These are phyloP conservation scores for Phytophthora pseudosyringae DNA, from an alignment of 352 stramenopile genomes.

Conservation along the genomic window DNA sequence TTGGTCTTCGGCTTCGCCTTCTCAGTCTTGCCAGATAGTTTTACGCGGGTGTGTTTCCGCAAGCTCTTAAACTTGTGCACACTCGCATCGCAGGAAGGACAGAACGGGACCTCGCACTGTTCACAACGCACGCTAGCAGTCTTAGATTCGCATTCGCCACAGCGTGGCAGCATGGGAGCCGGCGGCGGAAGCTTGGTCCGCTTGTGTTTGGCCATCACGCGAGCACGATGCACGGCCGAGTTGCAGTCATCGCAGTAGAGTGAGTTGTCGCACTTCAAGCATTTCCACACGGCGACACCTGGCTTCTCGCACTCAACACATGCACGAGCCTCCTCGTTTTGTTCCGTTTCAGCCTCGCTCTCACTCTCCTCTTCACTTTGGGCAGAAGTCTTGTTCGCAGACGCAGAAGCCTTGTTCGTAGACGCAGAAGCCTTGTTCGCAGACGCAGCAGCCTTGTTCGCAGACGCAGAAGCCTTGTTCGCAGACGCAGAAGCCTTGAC, in stretches of 20 bases:
- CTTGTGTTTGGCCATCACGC: constrained; percentile 70
- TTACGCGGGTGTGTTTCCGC: constrained; percentile 48
- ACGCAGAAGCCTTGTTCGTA: constrained; percentile 1
- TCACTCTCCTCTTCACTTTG: constrained; percentile 10
- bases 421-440: constrained; percentile 5
- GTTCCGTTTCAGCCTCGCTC: constrained; percentile 11
- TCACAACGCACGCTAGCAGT: constrained; percentile 51
- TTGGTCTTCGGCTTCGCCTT: constrained; percentile 29
- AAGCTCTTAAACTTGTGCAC: constrained; percentile 84
- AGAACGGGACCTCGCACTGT: constrained; percentile 69
- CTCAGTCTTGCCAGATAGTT: constrained; percentile 6
- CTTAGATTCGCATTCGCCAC: constrained; percentile 59
- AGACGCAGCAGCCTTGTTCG: too few species aligned
- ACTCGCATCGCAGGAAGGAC: constrained; percentile 55
- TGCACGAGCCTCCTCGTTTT: constrained; percentile 36
- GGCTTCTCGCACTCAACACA: constrained; percentile 74
- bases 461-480: constrained; percentile 6
- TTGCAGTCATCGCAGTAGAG: constrained; percentile 75
- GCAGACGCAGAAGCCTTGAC: constrained; percentile 6
- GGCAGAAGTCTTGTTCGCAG: constrained; percentile 5
- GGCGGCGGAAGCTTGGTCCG: constrained; percentile 45
- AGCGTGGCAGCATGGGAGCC: constrained; percentile 37
- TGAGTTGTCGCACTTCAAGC: constrained; percentile 60
- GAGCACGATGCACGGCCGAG: constrained; percentile 55
- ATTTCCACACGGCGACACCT: constrained; percentile 53